These are phyloP conservation scores for Trichosporon ovoides DNA, from an alignment of 1,284 basidiomycete genomes.

Conservation along the genomic window DNA sequence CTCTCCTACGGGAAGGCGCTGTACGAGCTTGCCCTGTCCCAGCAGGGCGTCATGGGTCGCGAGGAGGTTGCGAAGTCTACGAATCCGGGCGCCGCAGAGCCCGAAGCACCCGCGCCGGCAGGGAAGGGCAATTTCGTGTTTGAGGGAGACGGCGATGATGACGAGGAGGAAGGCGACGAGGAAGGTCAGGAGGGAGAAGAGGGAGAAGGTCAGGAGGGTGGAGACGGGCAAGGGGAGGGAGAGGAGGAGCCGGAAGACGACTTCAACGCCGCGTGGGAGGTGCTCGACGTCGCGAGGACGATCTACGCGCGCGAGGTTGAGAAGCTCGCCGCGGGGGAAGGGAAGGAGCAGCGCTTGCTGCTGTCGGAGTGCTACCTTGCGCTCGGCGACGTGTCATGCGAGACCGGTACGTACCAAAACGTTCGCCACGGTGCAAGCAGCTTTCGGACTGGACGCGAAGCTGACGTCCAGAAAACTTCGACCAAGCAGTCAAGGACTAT, in stretches of 20 bases:
- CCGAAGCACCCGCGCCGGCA: constrained; percentile 2
- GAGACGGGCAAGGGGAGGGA: constrained; percentile 50
- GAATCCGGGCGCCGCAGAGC: constrained; percentile 39
- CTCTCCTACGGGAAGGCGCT: constrained; percentile 80
- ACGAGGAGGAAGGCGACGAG: constrained; percentile 29
- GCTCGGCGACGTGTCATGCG: constrained; percentile 79
- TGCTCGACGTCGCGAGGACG: constrained; percentile 76
- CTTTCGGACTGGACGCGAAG: not conserved
- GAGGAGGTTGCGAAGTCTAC: constrained; percentile 57
- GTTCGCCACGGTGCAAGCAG: too few species aligned
- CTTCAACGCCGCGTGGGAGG: constrained; percentile 91
- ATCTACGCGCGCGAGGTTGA: constrained; percentile 64
- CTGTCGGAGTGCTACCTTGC: constrained; percentile 77
- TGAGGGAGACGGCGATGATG: constrained; percentile 33
- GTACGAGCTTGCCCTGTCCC: constrained; percentile 76
- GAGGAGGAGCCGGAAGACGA: constrained; percentile 76
- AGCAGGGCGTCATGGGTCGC: constrained; percentile 76
- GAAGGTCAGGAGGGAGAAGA: constrained; percentile 21
- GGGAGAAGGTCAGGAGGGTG: constrained; percentile 14
- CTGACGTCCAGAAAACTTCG: constrained; percentile 70
- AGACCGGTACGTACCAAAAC: constrained; percentile 72
- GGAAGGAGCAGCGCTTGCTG: constrained; percentile 55
- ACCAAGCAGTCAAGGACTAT: constrained; percentile 80
- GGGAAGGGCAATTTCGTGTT: constrained; percentile 32
- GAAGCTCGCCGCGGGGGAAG: constrained; percentile 18